Evolutionary conservation across 2,329 filamentous ascomycete species (phyloP).

Genomic region (Calonectria henricotiae): DNA sequence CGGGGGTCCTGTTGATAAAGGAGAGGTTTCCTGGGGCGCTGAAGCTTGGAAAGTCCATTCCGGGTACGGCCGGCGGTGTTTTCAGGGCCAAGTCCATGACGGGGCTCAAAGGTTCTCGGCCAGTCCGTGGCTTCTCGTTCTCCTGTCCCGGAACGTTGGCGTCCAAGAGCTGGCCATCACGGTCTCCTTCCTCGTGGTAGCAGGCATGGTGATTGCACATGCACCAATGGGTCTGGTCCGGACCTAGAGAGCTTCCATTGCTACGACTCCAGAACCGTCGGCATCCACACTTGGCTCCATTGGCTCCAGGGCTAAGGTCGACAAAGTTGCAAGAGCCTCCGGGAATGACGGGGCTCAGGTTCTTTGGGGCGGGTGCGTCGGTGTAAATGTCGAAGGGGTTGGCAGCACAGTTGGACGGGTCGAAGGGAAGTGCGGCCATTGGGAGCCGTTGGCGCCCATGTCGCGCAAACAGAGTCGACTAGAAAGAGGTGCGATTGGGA

Average conservation of each 20-base stretch:
- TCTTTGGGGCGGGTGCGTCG: slow-evolving; percentile 60
- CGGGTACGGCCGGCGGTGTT: slow-evolving; percentile 57
- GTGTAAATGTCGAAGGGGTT: slow-evolving; percentile 72
- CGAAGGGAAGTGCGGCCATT: slow-evolving; percentile 71
- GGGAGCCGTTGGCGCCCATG: slow-evolving; percentile 53
- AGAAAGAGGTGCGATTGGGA: slow-evolving; percentile 29
- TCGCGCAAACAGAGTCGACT: slow-evolving; percentile 45
- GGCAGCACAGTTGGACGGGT: slow-evolving; percentile 61
- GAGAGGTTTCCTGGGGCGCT: slow-evolving; percentile 55
- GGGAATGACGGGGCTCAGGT: slow-evolving; percentile 60
- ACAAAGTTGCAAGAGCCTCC: slow-evolving; percentile 73
- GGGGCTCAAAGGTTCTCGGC: slow-evolving; percentile 69
- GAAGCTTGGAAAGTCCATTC: slow-evolving; percentile 63
- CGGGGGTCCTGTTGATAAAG: slow-evolving; percentile 56
- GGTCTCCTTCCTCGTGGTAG: slow-evolving; percentile 69
- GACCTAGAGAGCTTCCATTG: slow-evolving; percentile 54
- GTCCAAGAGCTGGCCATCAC: slow-evolving; percentile 48
- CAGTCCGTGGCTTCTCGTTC: slow-evolving; percentile 67
- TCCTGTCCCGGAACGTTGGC: slow-evolving; percentile 63
- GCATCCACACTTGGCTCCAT: slow-evolving; percentile 72
- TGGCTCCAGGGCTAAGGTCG: slow-evolving; percentile 68
- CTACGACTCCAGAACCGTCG: slow-evolving; percentile 74
- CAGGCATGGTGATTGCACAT: slow-evolving; percentile 78
- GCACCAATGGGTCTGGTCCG: slow-evolving; percentile 69
- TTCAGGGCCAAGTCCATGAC: slow-evolving; percentile 67